These are phyloP conservation scores for Xylaria sp. DNA, from an alignment of 2,329 filamentous ascomycete species.

Conservation along the genomic window DNA sequence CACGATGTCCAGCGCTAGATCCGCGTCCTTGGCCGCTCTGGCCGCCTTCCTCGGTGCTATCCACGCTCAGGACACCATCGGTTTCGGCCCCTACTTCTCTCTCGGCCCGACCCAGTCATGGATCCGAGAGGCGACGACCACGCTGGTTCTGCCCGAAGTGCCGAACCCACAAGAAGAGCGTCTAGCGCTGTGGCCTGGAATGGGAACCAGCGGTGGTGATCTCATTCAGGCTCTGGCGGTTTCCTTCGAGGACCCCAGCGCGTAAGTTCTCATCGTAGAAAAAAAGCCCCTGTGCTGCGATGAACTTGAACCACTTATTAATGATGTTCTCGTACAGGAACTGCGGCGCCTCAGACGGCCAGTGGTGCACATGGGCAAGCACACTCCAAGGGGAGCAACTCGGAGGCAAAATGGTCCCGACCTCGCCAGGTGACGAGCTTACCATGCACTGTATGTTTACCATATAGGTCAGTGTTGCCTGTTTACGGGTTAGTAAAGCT, in stretches of 20 bases:
- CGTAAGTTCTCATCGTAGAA: constrained; percentile 29
- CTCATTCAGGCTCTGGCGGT: constrained; percentile 43
- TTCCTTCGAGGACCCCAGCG: constrained; percentile 36
- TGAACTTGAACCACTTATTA: background rate
- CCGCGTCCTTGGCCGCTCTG: background rate
- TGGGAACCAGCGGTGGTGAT: constrained; percentile 42
- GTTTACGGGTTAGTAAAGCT: background rate
- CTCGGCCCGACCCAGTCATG: constrained; percentile 41
- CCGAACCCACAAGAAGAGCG: constrained; percentile 38
- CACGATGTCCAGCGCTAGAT: background rate
- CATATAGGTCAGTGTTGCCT: background rate
- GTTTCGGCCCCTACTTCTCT: constrained; percentile 42
- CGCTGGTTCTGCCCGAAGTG: constrained; percentile 37
- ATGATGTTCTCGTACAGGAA: constrained; percentile 19
- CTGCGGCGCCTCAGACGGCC: constrained; percentile 38
- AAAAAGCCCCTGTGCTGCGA: background rate
- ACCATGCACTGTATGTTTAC: constrained; percentile 38
- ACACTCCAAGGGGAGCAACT: constrained; percentile 39
- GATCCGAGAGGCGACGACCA: constrained; percentile 42
- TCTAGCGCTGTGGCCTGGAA: constrained; percentile 43
- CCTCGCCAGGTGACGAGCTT: constrained; percentile 35
- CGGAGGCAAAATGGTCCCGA: constrained; percentile 38
- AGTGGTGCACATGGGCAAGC: constrained; percentile 44
- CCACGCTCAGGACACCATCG: constrained; percentile 26
- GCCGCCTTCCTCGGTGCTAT: constrained; percentile 8